phyloP scores from a whole-genome alignment of 2,329 filamentous ascomycete genomes.

The Aureobasidium sp. region DNA sequence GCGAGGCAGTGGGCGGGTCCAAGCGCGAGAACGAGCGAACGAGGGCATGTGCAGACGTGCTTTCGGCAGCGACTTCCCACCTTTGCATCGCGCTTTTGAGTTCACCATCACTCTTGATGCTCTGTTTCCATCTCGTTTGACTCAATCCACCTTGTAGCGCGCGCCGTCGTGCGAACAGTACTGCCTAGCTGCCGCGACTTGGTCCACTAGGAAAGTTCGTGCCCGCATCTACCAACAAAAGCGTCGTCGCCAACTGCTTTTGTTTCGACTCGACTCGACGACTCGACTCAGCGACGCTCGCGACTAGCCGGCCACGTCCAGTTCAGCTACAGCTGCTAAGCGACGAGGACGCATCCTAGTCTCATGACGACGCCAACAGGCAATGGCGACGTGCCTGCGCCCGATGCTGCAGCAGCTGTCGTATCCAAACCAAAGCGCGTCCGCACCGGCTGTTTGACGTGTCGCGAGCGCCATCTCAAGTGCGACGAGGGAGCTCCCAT shows the following conservation, averaged over 20 bases:
- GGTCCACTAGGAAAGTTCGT: background rate
- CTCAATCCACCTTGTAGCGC: background rate
- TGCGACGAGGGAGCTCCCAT: conserved; percentile 67
- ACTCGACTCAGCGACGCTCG: background rate
- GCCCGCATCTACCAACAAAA: background rate
- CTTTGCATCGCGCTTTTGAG: conserved; percentile 1
- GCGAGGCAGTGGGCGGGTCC: background rate
- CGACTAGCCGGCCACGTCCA: background rate
- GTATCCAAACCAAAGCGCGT: conserved; percentile 68
- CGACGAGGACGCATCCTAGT: background rate
- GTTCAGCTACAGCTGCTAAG: background rate
- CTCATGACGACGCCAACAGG: conserved; percentile 14
- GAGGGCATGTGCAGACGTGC: conserved; percentile 7
- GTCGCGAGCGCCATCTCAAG: conserved; percentile 80
- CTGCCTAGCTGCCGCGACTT: background rate
- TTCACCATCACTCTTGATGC: conserved; percentile 3
- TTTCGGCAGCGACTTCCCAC: conserved; percentile 6
- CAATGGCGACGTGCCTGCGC: conserved; percentile 22
- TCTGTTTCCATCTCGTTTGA: background rate
- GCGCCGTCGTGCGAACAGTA: background rate
- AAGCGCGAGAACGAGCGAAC: background rate
- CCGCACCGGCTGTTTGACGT: conserved; percentile 84
- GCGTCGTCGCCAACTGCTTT: background rate
- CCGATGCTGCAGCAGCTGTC: conserved; percentile 21
- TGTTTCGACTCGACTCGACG: background rate